Evolutionary conservation across 768 basidiomycete species (phyloP).

Genomic region (Mycena latifolia): DNA sequence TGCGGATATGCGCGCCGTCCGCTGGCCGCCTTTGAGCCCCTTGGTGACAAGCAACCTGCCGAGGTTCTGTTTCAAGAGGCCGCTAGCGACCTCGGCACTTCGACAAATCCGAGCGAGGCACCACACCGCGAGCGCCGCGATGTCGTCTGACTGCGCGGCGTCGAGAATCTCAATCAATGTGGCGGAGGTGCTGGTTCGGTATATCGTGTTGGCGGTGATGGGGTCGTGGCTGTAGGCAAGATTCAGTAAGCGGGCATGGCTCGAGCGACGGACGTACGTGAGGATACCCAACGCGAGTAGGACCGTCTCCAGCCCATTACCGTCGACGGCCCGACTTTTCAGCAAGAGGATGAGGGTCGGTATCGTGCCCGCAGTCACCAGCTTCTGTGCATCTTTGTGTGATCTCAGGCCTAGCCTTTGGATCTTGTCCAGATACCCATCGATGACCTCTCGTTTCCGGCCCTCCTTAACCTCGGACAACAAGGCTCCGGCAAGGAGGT

Average conservation of each 20-base stretch:
- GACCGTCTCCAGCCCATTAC: constrained; percentile 39
- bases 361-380: constrained; percentile 42
- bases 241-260: neutral
- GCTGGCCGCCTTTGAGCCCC: constrained; percentile 36
- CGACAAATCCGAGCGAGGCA: constrained; percentile 41
- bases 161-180: constrained; percentile 42
- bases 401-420: constrained; percentile 37
- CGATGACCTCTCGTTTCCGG: constrained; percentile 39
- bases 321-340: constrained; percentile 42
- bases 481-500: constrained; percentile 41
- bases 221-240: constrained; percentile 36
- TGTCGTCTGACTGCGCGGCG: constrained; percentile 36
- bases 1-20: constrained; percentile 37
- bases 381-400: constrained; percentile 41
- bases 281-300: constrained; percentile 40
- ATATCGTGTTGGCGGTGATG: constrained; percentile 43
- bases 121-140: constrained; percentile 40
- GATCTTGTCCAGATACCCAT: constrained; percentile 38
- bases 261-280: constrained; percentile 31
- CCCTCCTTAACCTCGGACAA: constrained; percentile 40
- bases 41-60: constrained; percentile 33
- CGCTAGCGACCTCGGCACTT: constrained; percentile 39
- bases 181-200: constrained; percentile 38
- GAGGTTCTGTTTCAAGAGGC: constrained; percentile 39
- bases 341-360: constrained; percentile 40